Base-by-base conservation (phyloP, 306 rosid species). In the Acacia acuminata region DNA sequence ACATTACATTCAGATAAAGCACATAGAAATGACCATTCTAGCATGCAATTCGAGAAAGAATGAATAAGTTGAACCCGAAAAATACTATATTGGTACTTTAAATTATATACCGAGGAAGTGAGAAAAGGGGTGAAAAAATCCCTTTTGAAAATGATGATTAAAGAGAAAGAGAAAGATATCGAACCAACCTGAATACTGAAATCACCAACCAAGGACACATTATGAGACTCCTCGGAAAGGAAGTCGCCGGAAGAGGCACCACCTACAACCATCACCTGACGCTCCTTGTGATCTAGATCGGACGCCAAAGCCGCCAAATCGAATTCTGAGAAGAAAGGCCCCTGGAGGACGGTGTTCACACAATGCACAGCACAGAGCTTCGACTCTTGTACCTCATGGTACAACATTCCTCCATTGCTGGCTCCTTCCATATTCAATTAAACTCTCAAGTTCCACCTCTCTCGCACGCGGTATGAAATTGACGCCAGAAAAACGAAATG, bases 331-430 rank as follows among this genome's bases (percentile, higher is more conserved):
- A 95, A 95, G 86, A 92, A 95, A 0, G 99, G 98, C 5, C 99
- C 99, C 77, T 95, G 99, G 12, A 95, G 79, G 20, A 92, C 98
- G 3, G 99, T 88, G 87, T 95, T 95, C 19, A 93, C 97, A 77
- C 99, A 95, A 90, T 95, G 99, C 85, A 93, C 94, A 0, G 99
- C 99, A 72, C 99, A 95, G 0, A 95, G 98, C 90, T 95, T 95
- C 58, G 99, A 95, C 87, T 95, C 99, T 80, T 95, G 99, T 3
- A 95, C 98, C 90, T 95, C 99, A 74, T 95, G 99, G 82, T 95
- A 95, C 91, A 95, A 73, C 94, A 95, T 90, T 22, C 99, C 99
- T 53, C 99, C 99, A 84, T 95, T 95, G 97, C 97, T 92, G 30
- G 91, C 90, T 36, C 94, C 98, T 51, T 95, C 99, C 99, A 93